Evolutionary conservation across 305 asterid genomes (phyloP).

Genomic region (Fraxinus sp.): DNA sequence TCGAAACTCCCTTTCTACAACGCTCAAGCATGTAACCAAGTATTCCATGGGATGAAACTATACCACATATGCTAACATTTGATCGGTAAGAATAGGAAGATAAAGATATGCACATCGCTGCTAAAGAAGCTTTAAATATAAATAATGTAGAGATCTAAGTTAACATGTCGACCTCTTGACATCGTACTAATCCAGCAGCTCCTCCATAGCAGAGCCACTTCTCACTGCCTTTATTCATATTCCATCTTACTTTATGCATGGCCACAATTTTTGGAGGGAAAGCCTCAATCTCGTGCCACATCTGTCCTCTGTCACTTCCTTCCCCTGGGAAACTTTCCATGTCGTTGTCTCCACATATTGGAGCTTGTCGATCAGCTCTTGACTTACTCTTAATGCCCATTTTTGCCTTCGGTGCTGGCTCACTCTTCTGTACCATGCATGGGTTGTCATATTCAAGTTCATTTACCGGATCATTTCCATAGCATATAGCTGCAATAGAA

Average conservation of each 20-base stretch:
- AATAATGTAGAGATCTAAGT: not conserved
- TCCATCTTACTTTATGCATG: constrained; percentile 85
- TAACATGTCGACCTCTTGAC: constrained; percentile 50
- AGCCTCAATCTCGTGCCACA: constrained; percentile 25
- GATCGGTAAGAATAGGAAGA: not conserved
- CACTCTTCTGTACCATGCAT: not conserved
- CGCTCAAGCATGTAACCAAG: not conserved
- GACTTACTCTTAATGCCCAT: constrained; percentile 21
- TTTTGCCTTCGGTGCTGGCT: constrained; percentile 27
- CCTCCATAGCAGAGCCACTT: constrained; percentile 92
- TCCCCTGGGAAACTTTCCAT: not conserved
- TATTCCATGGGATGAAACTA: not conserved
- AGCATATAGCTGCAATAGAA: constrained; percentile 29
- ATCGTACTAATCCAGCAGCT: constrained; percentile 80
- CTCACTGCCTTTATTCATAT: constrained; percentile 71
- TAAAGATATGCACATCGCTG: not conserved
- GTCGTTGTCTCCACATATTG: constrained; percentile 15
- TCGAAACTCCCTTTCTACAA: not conserved
- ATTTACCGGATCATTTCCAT: constrained; percentile 23
- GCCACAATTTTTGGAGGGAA: constrained; percentile 68
- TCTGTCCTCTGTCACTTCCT: constrained; percentile 11
- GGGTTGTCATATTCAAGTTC: constrained; percentile 23
- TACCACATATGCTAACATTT: not conserved
- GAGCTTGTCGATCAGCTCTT: constrained; percentile 19
- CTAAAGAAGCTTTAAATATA: not conserved